Conservation (phyloP, 805 yeast genomes). For the Schizosaccharomyces pombe region DNA sequence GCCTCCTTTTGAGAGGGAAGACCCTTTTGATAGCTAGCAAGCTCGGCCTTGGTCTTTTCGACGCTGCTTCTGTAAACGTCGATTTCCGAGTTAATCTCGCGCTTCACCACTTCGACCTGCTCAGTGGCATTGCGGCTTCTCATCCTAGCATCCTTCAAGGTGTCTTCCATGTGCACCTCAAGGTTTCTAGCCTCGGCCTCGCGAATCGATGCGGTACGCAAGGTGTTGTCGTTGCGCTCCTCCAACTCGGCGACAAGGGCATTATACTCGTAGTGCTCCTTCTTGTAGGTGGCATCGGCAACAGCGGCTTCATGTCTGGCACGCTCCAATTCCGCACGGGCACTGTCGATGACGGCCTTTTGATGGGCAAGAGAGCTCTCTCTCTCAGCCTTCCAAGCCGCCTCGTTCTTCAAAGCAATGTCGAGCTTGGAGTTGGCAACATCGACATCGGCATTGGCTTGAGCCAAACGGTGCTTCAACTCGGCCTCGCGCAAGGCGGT, state of each 20-base stretch:
- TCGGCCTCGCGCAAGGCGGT: neutral
- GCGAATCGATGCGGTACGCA: conserved; percentile 1
- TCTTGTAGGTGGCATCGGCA: neutral
- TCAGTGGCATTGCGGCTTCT: neutral
- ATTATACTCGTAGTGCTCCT: neutral
- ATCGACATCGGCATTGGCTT: neutral
- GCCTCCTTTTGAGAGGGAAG: neutral
- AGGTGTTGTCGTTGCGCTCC: neutral
- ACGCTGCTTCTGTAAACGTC: neutral
- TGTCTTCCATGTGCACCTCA: neutral
- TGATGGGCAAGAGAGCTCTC: neutral
- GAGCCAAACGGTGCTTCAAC: neutral
- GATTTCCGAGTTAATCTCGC: neutral
- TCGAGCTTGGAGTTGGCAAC: neutral
- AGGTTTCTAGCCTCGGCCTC: neutral
- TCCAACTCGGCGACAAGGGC: neutral
- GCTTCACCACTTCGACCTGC: neutral
- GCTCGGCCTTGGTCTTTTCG: neutral
- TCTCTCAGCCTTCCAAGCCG: neutral
- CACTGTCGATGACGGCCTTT: neutral
- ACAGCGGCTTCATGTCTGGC: neutral
- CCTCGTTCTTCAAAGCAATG: neutral
- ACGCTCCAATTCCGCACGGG: neutral
- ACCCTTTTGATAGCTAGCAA: neutral
- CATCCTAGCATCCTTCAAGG: neutral